Conservation (phyloP, 2,329 filamentous ascomycete genomes). For the Tolypocladium endophyticum region DNA sequence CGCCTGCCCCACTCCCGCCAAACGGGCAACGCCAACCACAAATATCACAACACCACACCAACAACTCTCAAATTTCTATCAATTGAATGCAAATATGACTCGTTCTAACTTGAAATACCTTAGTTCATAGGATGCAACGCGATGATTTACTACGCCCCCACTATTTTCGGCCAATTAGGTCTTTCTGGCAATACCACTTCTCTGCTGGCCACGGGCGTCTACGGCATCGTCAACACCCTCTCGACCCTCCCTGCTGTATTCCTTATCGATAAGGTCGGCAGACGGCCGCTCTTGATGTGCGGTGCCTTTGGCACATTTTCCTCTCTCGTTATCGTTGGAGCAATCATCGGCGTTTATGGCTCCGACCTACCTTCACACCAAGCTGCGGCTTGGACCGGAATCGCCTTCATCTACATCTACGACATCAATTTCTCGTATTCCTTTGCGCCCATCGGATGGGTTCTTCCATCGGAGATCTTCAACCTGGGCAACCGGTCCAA, state of each 20-base stretch:
- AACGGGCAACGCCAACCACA: too few relatives aligned
- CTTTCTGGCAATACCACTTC: constrained; percentile 28
- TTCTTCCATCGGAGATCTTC: constrained; percentile 55
- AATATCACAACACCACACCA: too few relatives aligned
- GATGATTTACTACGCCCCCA: constrained; percentile 37
- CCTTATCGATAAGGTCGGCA: constrained; percentile 43
- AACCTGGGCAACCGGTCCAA: constrained; percentile 46
- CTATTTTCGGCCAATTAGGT: constrained; percentile 32
- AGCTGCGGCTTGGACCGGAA: constrained; percentile 42
- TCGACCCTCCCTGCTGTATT: constrained; percentile 31
- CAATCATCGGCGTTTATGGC: constrained; percentile 32
- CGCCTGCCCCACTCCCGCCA: too few relatives aligned
- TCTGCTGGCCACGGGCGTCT: constrained; percentile 46
- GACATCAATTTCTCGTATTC: constrained; percentile 55
- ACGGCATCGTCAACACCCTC: constrained; percentile 44
- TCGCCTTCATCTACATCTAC: constrained; percentile 54
- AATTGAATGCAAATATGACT: too few relatives aligned
- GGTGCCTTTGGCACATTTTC: constrained; percentile 54
- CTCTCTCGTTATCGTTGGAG: constrained; percentile 43
- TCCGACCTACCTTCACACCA: constrained; percentile 21
- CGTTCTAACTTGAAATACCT: neutral
- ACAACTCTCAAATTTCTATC: too few relatives aligned
- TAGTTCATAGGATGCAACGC: constrained; percentile 37
- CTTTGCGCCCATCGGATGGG: constrained; percentile 52
- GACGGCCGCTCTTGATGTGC: constrained; percentile 52